Evolutionary conservation across 192 early-diverging fungal species (phyloP), one percentile per base, ranked within the genome.

Genomic region (Dissophora globulifera): DNA sequence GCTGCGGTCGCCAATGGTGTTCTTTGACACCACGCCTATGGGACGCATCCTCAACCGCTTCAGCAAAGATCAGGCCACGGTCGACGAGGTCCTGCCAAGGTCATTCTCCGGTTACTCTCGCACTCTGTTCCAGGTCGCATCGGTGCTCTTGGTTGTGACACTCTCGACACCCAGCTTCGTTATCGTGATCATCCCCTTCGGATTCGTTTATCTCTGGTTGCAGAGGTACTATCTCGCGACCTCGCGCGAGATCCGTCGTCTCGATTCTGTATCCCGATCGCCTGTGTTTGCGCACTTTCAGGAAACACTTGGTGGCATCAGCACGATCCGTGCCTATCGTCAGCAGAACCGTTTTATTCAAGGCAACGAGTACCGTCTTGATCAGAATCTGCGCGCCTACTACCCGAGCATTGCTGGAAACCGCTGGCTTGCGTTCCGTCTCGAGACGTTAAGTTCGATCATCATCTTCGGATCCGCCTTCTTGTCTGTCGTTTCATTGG

Each of bases 241-340:
- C 1, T 92, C 93, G 4, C 86, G 96, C 29, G 96, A 98, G 78
- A 83, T 97, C 53, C 94, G 96, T 79, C 90, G 96, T 19, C 78
- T 98, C 19, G 92, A 79, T 6, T 76, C 79, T 41, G 82, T 91
- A 27, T 85, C 91, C 7, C 84, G 92, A 11, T 89, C 87, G 13
- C 94, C 94, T 1, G 85, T 96, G 5, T 93, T 88, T 76, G 87
- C 93, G 0, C 82, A 72, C 32, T 88, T 87, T 50, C 87, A 86
- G 54, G 94, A 98, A 81, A 90, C 92, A 46, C 82, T 94, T 15
- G 82, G 82, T 20, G 93, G 93, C 30, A 85, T 88, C 46, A 84
- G 88, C 29, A 91, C 91, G 17, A 93, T 97, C 38, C 88, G 95
- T 12, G 95, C 95, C 12, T 97, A 88, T 78, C 86, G 89, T n/a